Evolutionary conservation across 768 basidiomycete genomes (phyloP).

Genomic region (Podaxis rugospora): DNA sequence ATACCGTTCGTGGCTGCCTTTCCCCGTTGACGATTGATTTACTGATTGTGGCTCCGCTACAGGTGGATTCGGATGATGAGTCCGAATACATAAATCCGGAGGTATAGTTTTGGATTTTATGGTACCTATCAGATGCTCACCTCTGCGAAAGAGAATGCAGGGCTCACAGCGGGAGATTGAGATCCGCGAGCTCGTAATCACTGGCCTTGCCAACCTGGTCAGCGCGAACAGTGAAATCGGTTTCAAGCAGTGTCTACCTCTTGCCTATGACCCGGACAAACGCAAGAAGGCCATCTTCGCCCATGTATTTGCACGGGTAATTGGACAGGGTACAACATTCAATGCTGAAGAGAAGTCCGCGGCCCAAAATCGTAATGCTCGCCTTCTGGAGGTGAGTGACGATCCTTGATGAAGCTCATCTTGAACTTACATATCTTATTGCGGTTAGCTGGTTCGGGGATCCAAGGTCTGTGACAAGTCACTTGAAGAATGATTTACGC

Average conservation of each 20-base stretch:
- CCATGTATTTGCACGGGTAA: constrained; percentile 76
- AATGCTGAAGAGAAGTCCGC: constrained; percentile 52
- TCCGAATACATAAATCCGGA: constrained; percentile 20
- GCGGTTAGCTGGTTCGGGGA: constrained; percentile 60
- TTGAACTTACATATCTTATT: constrained; percentile 2
- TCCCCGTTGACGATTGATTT: background rate
- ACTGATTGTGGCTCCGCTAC: constrained; percentile 5
- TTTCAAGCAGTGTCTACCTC: constrained; percentile 79
- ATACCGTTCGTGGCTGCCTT: constrained; percentile 28
- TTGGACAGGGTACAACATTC: constrained; percentile 78
- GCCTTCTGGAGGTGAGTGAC: constrained; percentile 53
- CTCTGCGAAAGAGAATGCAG: constrained; percentile 31
- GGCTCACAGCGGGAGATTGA: constrained; percentile 51
- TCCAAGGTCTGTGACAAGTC: constrained; percentile 54
- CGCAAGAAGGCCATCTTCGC: constrained; percentile 77
- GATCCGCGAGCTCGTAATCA: constrained; percentile 72
- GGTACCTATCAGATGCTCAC: background rate
- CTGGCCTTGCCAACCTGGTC: constrained; percentile 77
- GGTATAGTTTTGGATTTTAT: background rate
- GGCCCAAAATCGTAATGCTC: constrained; percentile 42
- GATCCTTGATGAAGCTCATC: background rate
- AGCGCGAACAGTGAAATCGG: constrained; percentile 83
- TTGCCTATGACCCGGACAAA: constrained; percentile 72
- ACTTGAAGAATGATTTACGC: background rate
- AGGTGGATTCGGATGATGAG: constrained; percentile 51